These are phyloP conservation scores for Casuarina glauca DNA, from an alignment of 306 rosid genomes.

Conservation along the genomic window DNA sequence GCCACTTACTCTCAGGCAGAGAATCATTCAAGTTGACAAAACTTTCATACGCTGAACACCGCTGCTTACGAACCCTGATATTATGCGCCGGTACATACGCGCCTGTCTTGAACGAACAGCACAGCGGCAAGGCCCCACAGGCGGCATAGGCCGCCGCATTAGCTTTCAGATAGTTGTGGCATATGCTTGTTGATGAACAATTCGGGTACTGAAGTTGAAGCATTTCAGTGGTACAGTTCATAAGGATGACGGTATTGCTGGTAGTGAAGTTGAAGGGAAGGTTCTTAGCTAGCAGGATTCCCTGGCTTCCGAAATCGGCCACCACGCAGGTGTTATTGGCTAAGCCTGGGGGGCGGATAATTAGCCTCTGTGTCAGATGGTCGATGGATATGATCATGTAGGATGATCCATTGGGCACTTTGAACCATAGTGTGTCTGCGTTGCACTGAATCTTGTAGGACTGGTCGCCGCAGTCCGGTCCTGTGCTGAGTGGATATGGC, in stretches of 20 bases:
- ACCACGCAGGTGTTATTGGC: constrained; percentile 56
- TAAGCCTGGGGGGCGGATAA: constrained; percentile 51
- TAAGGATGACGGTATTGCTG: constrained; percentile 69
- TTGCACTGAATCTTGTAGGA: constrained; percentile 65
- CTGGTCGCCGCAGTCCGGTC: constrained; percentile 58
- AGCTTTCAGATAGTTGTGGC: constrained; percentile 60
- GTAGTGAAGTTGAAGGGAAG: constrained; percentile 84
- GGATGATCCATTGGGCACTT: constrained; percentile 59
- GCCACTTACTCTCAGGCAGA: constrained; percentile 49
- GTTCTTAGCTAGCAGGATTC: constrained; percentile 48
- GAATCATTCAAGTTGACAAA: constrained; percentile 57
- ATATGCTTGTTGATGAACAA: constrained; percentile 57
- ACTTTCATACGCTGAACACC: constrained; percentile 75
- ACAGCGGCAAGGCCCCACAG: constrained; percentile 25
- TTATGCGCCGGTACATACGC: constrained; percentile 68
- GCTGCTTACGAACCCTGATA: constrained; percentile 53
- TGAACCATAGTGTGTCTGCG: constrained; percentile 45
- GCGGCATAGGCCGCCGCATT: constrained; percentile 28
- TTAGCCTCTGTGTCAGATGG: constrained; percentile 51
- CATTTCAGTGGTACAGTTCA: constrained; percentile 51
- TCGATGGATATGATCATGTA: constrained; percentile 58
- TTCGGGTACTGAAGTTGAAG: constrained; percentile 52
- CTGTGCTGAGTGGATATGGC: constrained; percentile 71
- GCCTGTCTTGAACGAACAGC: constrained; percentile 68
- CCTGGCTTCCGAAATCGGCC: constrained; percentile 50